phyloP scores from a whole-genome alignment of 192 early-diverging fungal species.

The Coemansia sp. region DNA sequence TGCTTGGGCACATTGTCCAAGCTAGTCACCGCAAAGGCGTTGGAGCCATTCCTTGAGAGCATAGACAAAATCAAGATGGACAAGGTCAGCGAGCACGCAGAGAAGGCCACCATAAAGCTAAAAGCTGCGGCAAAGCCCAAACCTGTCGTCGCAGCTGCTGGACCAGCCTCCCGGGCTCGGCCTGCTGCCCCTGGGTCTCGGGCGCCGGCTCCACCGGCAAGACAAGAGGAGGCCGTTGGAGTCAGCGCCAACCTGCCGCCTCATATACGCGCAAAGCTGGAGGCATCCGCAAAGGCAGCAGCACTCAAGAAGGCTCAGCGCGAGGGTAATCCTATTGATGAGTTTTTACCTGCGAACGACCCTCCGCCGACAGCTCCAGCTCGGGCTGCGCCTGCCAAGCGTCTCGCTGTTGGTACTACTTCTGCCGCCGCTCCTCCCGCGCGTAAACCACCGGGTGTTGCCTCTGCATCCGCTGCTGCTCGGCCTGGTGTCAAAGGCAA shows the following conservation, averaged over 20 bases:
- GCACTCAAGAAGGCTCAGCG: conserved; percentile 56
- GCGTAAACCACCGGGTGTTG: conserved; percentile 32
- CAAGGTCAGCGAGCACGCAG: conserved; percentile 87
- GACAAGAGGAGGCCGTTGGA: conserved; percentile 7
- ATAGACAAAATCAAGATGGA: conserved; percentile 86
- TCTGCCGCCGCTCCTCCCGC: conserved; percentile 40
- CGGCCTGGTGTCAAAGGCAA: conserved; percentile 40
- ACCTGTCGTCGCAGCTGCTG: conserved; percentile 24
- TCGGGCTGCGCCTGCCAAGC: conserved; percentile 9
- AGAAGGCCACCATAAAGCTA: conserved; percentile 82
- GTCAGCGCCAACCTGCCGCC: conserved; percentile 53
- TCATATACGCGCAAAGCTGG: conserved; percentile 55
- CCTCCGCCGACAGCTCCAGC: conserved; percentile 32
- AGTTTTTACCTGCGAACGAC: conserved; percentile 36
- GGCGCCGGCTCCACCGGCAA: background rate
- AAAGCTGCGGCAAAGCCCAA: conserved; percentile 60
- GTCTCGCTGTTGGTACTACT: conserved; percentile 28
- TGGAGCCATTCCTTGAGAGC: conserved; percentile 75
- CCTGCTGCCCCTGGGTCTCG: conserved; percentile 5
- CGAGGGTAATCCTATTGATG: conserved; percentile 39
- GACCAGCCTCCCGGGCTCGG: conserved; percentile 22
- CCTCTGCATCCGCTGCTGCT: conserved; percentile 32
- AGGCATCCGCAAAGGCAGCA: conserved; percentile 54
- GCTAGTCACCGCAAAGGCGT: conserved; percentile 76
- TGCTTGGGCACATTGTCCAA: conserved; percentile 90